Conservation (phyloP, 2,329 filamentous ascomycete species). For the Aspergillus fumigatus region DNA sequence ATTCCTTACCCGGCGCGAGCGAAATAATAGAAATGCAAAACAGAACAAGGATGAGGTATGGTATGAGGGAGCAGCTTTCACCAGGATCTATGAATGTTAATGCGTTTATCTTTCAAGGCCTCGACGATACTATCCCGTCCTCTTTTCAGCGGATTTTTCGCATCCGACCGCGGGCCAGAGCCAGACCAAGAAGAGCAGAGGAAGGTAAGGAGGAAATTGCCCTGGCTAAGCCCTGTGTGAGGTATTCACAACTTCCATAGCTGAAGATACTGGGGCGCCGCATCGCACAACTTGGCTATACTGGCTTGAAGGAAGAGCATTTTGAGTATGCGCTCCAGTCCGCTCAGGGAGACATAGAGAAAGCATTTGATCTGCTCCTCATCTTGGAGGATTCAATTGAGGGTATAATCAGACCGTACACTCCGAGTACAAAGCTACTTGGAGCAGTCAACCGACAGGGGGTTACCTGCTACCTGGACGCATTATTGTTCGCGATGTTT, state of each 20-base stretch:
- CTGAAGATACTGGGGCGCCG: constrained; percentile 51
- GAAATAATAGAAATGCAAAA: constrained; percentile 24
- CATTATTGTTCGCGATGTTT: constrained; percentile 94
- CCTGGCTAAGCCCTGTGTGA: background rate
- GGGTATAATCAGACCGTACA: constrained; percentile 71
- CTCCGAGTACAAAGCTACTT: constrained; percentile 65
- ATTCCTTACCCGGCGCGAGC: constrained; percentile 39
- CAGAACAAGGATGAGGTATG: constrained; percentile 33
- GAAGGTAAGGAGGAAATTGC: constrained; percentile 24
- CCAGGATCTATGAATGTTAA: constrained; percentile 7
- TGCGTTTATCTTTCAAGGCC: constrained; percentile 11
- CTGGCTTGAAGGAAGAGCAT: constrained; percentile 57
- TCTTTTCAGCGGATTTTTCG: constrained; percentile 29
- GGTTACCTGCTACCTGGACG: constrained; percentile 93
- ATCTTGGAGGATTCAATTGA: constrained; percentile 77
- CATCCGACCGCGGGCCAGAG: constrained; percentile 17
- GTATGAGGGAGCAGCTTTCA: background rate
- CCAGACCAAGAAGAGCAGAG: constrained; percentile 28
- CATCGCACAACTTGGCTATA: constrained; percentile 51
- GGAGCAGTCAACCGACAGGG: constrained; percentile 81
- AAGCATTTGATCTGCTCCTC: constrained; percentile 70
- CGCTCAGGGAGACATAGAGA: constrained; percentile 65
- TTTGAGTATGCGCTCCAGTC: constrained; percentile 58
- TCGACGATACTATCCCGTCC: constrained; percentile 23
- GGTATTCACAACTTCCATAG: constrained; percentile 23